A percentile compares a stretch with the other conserved stretches of the same genome.
Conservation (phyloP, 176 grass and related monocot species). For the Bonia amplexicaulis region DNA sequence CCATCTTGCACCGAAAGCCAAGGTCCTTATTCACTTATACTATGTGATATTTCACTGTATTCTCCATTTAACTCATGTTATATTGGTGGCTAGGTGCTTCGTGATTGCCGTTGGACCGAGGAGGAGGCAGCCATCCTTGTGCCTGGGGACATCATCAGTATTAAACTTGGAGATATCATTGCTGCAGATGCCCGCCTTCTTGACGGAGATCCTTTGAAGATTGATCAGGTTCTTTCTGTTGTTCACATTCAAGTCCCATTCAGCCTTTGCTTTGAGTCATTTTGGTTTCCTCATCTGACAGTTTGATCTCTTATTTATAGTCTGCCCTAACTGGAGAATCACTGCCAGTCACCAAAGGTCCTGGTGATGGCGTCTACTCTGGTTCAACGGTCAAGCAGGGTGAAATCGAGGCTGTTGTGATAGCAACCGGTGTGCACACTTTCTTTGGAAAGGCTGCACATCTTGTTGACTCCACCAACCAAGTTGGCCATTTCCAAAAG, state of each 20-base stretch:
- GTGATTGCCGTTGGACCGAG: slow-evolving; percentile 6
- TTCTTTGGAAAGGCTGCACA: slow-evolving; percentile 67
- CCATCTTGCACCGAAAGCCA: slow-evolving; percentile 12
- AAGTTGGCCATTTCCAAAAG: slow-evolving; percentile 62
- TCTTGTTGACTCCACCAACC: slow-evolving; percentile 55
- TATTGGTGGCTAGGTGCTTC: background rate
- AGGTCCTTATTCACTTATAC: background rate
- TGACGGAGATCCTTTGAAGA: slow-evolving; percentile 54
- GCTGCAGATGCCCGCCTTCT: slow-evolving; percentile 62
- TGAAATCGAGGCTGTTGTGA: slow-evolving; percentile 57
- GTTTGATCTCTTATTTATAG: slow-evolving; percentile 15
- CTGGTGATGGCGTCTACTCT: slow-evolving; percentile 47
- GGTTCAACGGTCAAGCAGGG: slow-evolving; percentile 58
- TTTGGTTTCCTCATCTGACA: background rate
- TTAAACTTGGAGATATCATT: slow-evolving; percentile 45
- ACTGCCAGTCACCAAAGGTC: slow-evolving; percentile 46
- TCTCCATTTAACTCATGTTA: background rate
- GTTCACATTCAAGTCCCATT: background rate
- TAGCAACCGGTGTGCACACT: slow-evolving; percentile 58
- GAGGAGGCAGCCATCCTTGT: slow-evolving; percentile 36
- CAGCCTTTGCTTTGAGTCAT: background rate
- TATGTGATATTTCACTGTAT: background rate
- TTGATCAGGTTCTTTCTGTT: slow-evolving; percentile 47
- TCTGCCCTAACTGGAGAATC: slow-evolving; percentile 57
- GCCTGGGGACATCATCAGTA: slow-evolving; percentile 35